These are phyloP conservation scores for Takakia lepidozioides DNA, from an alignment of 225 moss, liverwort and hornwort species.

Conservation along the genomic window DNA sequence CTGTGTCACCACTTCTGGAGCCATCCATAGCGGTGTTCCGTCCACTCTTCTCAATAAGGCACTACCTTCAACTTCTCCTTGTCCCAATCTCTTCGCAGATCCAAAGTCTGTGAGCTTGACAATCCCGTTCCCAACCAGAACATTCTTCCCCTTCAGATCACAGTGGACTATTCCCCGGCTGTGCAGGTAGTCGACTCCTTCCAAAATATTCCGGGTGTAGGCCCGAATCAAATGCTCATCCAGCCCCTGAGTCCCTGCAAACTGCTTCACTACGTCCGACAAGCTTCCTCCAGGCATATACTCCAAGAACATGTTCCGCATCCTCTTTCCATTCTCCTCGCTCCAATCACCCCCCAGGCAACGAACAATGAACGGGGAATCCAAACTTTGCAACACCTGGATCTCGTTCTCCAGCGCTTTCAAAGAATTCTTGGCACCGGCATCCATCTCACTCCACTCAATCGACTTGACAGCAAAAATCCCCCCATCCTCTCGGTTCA, in stretches of 20 bases:
- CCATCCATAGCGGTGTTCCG: too few relatives aligned
- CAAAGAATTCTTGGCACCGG: slow-evolving; percentile 33
- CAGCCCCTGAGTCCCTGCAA: slow-evolving; percentile 51
- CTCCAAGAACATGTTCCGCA: slow-evolving; percentile 78
- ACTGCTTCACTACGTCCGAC: slow-evolving; percentile 94
- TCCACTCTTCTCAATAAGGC: too few relatives aligned
- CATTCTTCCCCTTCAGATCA: slow-evolving; percentile 92
- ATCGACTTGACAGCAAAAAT: slow-evolving; percentile 91
- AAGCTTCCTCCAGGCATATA: too few relatives aligned
- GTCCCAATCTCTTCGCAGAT: slow-evolving; percentile 62
- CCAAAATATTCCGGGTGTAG: slow-evolving; percentile 71
- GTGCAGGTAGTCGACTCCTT: slow-evolving; percentile 76
- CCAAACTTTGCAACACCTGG: too few relatives aligned
- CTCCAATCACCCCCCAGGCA: slow-evolving; percentile 68
- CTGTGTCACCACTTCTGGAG: too few relatives aligned
- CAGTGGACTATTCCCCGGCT: slow-evolving; percentile 73
- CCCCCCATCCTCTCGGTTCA: slow-evolving; percentile 55
- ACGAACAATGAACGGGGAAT: slow-evolving; percentile 61
- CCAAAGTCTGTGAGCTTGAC: too few relatives aligned
- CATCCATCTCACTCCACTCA: slow-evolving; percentile 32
- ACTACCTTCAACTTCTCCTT: slow-evolving; percentile 3
- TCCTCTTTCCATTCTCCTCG: slow-evolving; percentile 49
- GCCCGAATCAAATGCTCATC: slow-evolving; percentile 71
- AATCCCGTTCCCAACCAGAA: too few relatives aligned
- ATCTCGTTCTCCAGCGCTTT: too few relatives aligned